Evolutionary conservation across 2,329 filamentous ascomycete genomes (phyloP), one percentile per base, ranked within the genome.

Genomic region (Neonectria coccinea): DNA sequence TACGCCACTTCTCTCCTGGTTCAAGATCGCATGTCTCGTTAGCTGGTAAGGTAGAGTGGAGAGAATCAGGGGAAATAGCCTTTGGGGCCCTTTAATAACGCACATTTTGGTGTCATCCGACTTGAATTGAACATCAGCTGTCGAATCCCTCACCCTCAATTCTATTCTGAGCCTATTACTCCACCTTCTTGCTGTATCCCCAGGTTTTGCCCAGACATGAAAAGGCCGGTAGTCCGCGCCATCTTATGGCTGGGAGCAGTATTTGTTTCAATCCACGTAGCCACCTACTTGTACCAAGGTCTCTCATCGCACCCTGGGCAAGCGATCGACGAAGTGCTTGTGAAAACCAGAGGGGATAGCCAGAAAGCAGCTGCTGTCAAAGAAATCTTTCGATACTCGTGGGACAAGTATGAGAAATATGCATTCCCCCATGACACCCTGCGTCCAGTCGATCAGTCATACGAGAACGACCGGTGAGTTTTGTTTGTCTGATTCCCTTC

Each of bases 381-480:
- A 2, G 50, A 69, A 0, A 60, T 53, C 4, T 71, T 71, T 18
- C 59, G 69, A 7, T 71, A 67, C 14, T 71, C 69, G 1, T 71
- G 69, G 69, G 53, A 69, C n/a, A 64, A 56, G 1, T 71, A 71
- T 1, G 69, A 71, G 25, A 62, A 52, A 25, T 64, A 64, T 6
- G 68, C 69, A 4, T 56, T 56, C 1, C 69, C 69, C 7, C 67
- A 71, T n/a, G 69, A 71, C 18, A 71, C 69, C 1, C 20, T 71
- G 2, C 44, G 42, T 11, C 69, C 69, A 0, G 22, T 71, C 3
- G 47, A 31, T 8, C 39, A 64, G 29, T 22, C 52, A 3, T 68
- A 18, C 12, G 68, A 71, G 22, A 42, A 71, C 11, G 69, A 71
- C 48, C 62, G 68, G 69, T 69, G 16, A 54, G 3, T 47, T 39